Percentiles rank a stretch among this genome's conserved stretches.
Conservation (phyloP, 2,329 filamentous ascomycete species). For the Epicoccum nigrum region DNA sequence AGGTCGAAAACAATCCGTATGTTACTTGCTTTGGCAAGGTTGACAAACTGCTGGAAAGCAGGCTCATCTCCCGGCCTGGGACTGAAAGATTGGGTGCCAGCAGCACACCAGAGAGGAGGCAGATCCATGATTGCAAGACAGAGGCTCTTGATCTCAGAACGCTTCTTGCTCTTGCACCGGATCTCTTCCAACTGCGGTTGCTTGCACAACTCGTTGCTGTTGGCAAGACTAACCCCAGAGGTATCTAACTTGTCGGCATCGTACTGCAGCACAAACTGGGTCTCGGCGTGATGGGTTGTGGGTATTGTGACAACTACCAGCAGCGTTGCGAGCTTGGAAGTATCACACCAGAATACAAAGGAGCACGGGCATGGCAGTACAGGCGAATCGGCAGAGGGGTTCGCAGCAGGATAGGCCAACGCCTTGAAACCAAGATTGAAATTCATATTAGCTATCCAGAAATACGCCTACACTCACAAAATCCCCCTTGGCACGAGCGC, state of each 20-base stretch:
- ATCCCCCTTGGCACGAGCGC: conserved; percentile 11
- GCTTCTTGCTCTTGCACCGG: conserved; percentile 10
- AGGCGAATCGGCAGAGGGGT: neutral
- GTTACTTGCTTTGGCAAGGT: conserved; percentile 18
- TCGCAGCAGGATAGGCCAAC: conserved; percentile 16
- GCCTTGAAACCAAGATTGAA: conserved; percentile 14
- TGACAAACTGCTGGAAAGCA: conserved; percentile 7
- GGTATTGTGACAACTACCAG: conserved; percentile 8
- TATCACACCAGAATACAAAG: conserved; percentile 17
- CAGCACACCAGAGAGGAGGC: conserved; percentile 1
- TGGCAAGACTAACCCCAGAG: neutral
- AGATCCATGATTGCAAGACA: neutral
- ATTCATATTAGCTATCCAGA: conserved; percentile 20
- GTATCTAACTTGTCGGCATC: conserved; percentile 11
- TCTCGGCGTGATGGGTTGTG: conserved; percentile 3
- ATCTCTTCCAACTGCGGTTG: conserved; percentile 11
- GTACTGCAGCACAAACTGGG: conserved; percentile 15
- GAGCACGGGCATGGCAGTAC: conserved; percentile 16
- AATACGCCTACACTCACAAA: conserved; percentile 8
- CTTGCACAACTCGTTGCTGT: neutral
- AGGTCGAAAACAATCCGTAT: conserved; percentile 17
- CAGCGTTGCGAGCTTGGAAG: conserved; percentile 14
- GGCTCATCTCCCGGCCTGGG: conserved; percentile 12
- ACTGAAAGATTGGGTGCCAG: neutral
- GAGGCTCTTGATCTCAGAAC: conserved; percentile 16